Percentiles rank a stretch among this genome's conserved stretches.
These are phyloP conservation scores for Parathielavia appendiculata DNA, from an alignment of 495 filamentous ascomycete species.

Conservation along the genomic window DNA sequence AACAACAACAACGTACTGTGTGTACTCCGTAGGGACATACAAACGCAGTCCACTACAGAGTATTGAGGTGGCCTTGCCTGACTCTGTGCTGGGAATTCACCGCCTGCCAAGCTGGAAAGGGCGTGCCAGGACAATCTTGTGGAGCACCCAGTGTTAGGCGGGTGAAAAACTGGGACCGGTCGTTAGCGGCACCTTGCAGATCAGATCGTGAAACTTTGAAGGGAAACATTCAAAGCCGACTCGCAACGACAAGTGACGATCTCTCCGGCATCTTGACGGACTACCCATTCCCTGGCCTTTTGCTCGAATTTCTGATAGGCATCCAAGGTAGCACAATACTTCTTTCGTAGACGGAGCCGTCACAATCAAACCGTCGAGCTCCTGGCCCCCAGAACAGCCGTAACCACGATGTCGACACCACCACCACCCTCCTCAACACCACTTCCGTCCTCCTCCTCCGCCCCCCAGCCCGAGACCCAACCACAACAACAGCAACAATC, in stretches of 20 bases:
- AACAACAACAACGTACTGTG: too few species aligned
- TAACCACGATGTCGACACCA: conserved; percentile 5
- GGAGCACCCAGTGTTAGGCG: neutral
- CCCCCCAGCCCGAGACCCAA: conserved; percentile 12
- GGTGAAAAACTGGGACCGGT: neutral
- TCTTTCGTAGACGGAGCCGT: too few species aligned
- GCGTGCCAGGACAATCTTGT: conserved; percentile 7
- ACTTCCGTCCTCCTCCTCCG: conserved; percentile 4
- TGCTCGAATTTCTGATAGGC: neutral
- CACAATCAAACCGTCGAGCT: neutral
- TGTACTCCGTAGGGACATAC: too few species aligned
- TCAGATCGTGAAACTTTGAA: conserved; percentile 3
- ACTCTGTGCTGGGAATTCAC: conserved; percentile 12
- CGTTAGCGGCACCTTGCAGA: neutral
- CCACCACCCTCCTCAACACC: conserved; percentile 3
- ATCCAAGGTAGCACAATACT: too few species aligned
- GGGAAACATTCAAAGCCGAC: neutral
- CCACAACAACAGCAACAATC: conserved; percentile 10
- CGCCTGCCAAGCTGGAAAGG: conserved; percentile 14
- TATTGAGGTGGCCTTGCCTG: too few species aligned
- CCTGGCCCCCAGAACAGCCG: neutral
- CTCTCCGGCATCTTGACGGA: neutral
- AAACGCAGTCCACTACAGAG: too few species aligned
- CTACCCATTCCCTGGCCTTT: neutral
- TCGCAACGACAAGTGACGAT: neutral